Evolutionary conservation across 2,329 filamentous ascomycete genomes (phyloP), one percentile per base, ranked within the genome.

Genomic region (Calonectria leucothoes): DNA sequence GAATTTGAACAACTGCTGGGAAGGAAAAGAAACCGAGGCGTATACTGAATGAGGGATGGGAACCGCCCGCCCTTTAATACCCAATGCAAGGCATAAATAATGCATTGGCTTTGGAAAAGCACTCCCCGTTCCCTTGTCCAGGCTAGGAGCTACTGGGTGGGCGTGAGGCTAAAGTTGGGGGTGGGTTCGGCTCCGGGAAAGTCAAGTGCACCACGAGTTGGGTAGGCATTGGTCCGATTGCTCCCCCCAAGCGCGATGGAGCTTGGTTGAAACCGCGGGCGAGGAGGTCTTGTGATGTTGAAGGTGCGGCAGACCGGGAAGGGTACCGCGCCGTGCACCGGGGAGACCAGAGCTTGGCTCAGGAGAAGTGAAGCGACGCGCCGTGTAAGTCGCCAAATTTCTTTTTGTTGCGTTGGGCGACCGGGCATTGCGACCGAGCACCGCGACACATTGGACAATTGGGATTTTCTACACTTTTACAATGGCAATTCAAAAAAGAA

Each of bases 101-200:
- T 74, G 52, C 66, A 61, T 61, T 64, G 77, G 67, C 71, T 39
- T 76, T 6, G 49, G 73, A 74, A 70, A 71, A 76, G 64, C 73
- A 39, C 66, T 72, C 69, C 61, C 69, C 59, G 69, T 73, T 61
- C 23, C 33, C 33, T 61, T 39, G 55, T 61, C 23, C 68, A 66
- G 78, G 71, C 72, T 71, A 75, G 65, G 73, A 66, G 27, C 51
- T 35, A 37, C 49, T 64, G 57, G 68, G 72, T 70, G 67, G 65
- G 75, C 57, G 73, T 74, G 76, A 77, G 73, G 75, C 76, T 76
- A 76, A 76, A 75, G 76, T 80, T 80, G 79, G 79, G 79, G 79
- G 79, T 80, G 79, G 79, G 64, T 80, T 80, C 79, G 45, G 51
- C 59, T 74, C 71, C 77, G 75, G 69, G 76, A 61, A 61, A 77